Evolutionary conservation across 257 asterid genomes (phyloP).

Genomic region (Capsicum baccatum): DNA sequence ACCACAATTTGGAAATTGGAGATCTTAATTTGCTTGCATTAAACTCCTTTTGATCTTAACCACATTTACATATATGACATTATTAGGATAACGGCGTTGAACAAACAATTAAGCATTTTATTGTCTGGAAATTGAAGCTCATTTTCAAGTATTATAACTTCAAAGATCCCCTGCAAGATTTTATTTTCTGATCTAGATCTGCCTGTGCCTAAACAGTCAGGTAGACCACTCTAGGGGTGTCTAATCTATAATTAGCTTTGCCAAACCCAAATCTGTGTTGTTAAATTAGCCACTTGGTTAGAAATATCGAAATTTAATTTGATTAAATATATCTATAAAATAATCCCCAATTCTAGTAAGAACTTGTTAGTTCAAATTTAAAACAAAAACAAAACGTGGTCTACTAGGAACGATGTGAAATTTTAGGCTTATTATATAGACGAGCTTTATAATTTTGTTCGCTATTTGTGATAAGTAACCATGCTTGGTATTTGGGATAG

Average conservation of each 20-base stretch:
- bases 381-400: not conserved
- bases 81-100: not conserved
- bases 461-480: not conserved
- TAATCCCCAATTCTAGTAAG: not conserved
- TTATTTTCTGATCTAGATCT: not conserved
- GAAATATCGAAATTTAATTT: not conserved
- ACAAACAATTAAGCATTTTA: not conserved
- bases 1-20: not conserved
- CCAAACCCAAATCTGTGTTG: conserved; percentile 8
- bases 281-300: not conserved
- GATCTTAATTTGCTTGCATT: not conserved
- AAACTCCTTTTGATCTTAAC: not conserved
- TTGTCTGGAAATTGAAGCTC: not conserved
- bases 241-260: not conserved
- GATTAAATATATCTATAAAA: not conserved
- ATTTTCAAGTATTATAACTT: not conserved
- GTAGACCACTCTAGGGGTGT: too few species aligned
- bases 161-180: not conserved
- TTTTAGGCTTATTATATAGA: not conserved
- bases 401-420: not conserved
- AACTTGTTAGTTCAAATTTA: not conserved
- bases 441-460: not conserved
- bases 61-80: not conserved
- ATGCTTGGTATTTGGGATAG: too few species aligned
- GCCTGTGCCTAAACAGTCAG: not conserved